Evolutionary conservation across 257 asterid genomes (phyloP), one percentile per base, ranked within the genome.

Genomic region (Anisodus acutangulus): DNA sequence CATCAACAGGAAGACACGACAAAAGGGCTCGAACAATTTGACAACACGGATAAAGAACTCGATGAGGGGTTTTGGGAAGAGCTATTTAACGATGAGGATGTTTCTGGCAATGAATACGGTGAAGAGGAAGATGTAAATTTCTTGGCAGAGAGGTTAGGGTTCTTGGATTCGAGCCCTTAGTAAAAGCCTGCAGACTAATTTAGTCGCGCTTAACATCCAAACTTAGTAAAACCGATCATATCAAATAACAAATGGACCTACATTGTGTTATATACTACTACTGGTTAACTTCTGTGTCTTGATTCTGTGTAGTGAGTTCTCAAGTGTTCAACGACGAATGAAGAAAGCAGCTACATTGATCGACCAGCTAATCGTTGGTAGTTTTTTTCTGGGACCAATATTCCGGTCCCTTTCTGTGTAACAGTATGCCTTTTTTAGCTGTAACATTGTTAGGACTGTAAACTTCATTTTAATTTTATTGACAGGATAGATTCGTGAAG

Each of bases 21-120:
- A 12, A 84, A 88, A 7, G 88, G 37, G 54, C 10, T 83, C 4
- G 84, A 62, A 17, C 63, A 70, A 17, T 35, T 86, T 15, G 87
- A 63, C 31, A 83, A 80, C 35, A 81, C 12, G 1, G 92, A 87
- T 45, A 88, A 80, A 35, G 94, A 93, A 84, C 93, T 95, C 2
- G 97, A 93, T 49, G 95, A 88, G 2, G 97, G 97, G 11, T 94
- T 94, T 12, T 95, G 97, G 98, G 97, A 95, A 64, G 97, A 95
- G 86, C 71, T 95, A 80, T 69, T 95, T 54, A 94, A 80, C 51
- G 93, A 93, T 82, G 92, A 91, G 26, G 88, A 81, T 0, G 39
- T 3, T 43, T 17, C 62, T 66, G 78, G 51, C 37, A 70, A 78
- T 57, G 86, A 82, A 39, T 85, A 84, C 6, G 88, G 84, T 5